These are phyloP conservation scores for Encephalitozoon hellem DNA, from an alignment of 371 early-diverging fungal species.

Conservation along the genomic window DNA sequence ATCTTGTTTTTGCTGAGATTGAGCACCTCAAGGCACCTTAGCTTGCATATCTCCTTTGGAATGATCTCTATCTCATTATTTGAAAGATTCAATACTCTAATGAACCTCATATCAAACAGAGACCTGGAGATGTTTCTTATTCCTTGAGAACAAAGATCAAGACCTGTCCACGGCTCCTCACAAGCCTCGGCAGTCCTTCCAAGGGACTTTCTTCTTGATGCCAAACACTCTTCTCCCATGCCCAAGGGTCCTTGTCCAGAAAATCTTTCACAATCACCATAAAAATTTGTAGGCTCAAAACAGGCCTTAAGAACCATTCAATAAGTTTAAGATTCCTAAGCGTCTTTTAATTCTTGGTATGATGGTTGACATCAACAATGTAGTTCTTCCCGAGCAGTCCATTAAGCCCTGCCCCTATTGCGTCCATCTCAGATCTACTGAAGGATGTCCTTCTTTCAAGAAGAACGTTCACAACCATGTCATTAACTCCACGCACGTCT, in stretches of 20 bases:
- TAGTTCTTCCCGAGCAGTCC: slow-evolving; percentile 45
- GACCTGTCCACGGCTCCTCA: slow-evolving; percentile 35
- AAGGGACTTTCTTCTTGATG: slow-evolving; percentile 17
- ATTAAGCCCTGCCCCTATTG: slow-evolving; percentile 38
- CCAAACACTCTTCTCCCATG: neutral
- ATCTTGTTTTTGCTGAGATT: slow-evolving; percentile 71
- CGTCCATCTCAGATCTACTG: slow-evolving; percentile 35
- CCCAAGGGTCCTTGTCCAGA: neutral
- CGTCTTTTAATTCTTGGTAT: slow-evolving; percentile 38
- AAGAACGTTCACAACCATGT: slow-evolving; percentile 31
- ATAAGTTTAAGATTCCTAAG: slow-evolving; percentile 8
- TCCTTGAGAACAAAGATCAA: slow-evolving; percentile 58
- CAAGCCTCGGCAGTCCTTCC: neutral
- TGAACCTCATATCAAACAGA: slow-evolving; percentile 37
- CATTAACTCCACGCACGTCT: slow-evolving; percentile 25
- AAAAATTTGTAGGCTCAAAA: neutral
- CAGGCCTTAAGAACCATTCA: slow-evolving; percentile 9
- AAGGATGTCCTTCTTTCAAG: slow-evolving; percentile 36
- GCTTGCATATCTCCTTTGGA: slow-evolving; percentile 52
- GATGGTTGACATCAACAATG: slow-evolving; percentile 44
- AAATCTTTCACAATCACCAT: neutral
- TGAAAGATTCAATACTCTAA: slow-evolving; percentile 50
- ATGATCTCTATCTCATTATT: slow-evolving; percentile 54
- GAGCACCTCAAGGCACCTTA: slow-evolving; percentile 51
- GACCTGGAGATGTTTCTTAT: slow-evolving; percentile 49